phyloP scores from a whole-genome alignment of 2,329 filamentous ascomycete species.

The Cryphonectria radicalis region DNA sequence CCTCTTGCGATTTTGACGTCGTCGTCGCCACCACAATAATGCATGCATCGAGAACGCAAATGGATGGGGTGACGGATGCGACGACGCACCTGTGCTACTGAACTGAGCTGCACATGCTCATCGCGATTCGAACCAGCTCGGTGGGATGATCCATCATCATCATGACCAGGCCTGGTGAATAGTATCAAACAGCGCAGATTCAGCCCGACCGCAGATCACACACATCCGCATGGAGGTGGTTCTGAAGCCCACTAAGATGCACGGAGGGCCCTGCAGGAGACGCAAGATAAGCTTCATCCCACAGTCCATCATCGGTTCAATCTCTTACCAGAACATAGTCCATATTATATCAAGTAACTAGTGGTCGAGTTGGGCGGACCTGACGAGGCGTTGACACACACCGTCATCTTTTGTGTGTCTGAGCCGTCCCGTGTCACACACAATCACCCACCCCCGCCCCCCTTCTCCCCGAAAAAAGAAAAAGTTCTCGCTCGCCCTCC shows the following conservation, averaged over 20 bases:
- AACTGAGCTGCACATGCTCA: background rate
- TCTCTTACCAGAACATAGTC: background rate
- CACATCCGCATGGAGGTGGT: background rate
- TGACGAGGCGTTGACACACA: background rate
- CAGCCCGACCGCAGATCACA: background rate
- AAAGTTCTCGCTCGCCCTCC: background rate
- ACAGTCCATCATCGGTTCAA: background rate
- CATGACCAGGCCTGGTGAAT: background rate
- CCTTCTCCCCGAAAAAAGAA: background rate
- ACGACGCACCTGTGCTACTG: background rate
- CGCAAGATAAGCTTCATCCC: background rate
- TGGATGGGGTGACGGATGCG: background rate
- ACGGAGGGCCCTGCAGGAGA: background rate
- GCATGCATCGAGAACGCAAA: background rate
- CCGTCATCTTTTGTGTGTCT: background rate
- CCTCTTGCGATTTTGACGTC: background rate
- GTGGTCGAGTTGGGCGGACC: background rate
- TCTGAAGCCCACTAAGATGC: background rate
- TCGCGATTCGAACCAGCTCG: background rate
- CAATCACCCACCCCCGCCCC: no score
- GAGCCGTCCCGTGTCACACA: background rate
- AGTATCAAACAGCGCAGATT: background rate
- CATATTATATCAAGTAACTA: background rate
- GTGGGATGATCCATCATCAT: background rate
- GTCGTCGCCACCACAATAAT: constrained; percentile 6